Evolutionary conservation across 225 moss, liverwort and hornwort genomes (phyloP).

Genomic region (Takakia lepidozioides): DNA sequence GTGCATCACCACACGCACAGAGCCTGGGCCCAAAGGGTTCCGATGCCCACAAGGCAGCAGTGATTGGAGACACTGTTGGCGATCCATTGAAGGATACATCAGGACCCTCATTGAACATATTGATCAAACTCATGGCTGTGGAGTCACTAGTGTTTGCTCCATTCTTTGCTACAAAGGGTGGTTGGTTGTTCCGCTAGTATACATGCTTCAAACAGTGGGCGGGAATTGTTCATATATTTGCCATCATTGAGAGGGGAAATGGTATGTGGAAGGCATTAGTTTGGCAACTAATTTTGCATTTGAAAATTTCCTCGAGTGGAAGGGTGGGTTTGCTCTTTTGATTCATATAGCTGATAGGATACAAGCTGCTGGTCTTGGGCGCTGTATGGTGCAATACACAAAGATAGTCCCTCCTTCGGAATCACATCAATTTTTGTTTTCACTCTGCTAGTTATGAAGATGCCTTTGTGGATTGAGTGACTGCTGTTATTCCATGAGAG

Average conservation of each 20-base stretch:
- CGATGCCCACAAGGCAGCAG: constrained; percentile 42
- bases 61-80: constrained; percentile 47
- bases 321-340: no score
- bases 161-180: constrained; percentile 39
- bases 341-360: no score
- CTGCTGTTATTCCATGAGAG: no score
- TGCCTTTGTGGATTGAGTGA: no score
- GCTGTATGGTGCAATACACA: no score
- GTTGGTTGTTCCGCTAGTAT: constrained; percentile 7
- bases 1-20: constrained; percentile 21
- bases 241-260: constrained; percentile 6
- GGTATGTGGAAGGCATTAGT: no score
- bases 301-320: no score
- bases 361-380: no score
- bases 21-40: constrained; percentile 38
- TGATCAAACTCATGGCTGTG: constrained; percentile 53
- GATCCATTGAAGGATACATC: constrained; percentile 53
- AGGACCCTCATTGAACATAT: constrained; percentile 44
- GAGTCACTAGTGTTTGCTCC: constrained; percentile 49
- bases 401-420: no score
- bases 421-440: no score
- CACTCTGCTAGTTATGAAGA: no score
- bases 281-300: no score
- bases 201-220: constrained; percentile 2
- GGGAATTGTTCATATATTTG: background rate